These are phyloP conservation scores for Hortiboletus flavorubellus DNA, from an alignment of 768 basidiomycete species.

Conservation along the genomic window DNA sequence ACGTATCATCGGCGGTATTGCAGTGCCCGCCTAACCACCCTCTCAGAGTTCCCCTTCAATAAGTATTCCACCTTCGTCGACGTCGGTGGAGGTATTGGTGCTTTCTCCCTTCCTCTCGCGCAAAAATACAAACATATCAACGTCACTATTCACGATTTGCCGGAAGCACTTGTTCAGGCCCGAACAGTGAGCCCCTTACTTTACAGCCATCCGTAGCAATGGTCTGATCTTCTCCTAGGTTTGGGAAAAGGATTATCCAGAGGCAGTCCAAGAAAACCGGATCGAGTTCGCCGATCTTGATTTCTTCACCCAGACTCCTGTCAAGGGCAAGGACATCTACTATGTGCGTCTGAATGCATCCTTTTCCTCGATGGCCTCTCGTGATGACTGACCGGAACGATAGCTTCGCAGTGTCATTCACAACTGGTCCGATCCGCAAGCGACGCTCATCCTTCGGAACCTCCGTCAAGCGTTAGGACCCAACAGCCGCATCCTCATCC, in stretches of 20 bases:
- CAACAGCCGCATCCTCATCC: slow-evolving; percentile 32
- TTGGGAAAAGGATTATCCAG: slow-evolving; percentile 24
- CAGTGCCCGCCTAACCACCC: not conserved
- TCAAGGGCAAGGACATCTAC: slow-evolving; percentile 29
- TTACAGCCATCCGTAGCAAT: not conserved
- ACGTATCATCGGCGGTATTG: not conserved
- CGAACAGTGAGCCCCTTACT: slow-evolving; percentile 8
- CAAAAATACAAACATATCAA: slow-evolving; percentile 27
- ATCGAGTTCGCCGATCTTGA: slow-evolving; percentile 29
- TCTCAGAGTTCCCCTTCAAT: slow-evolving; percentile 32
- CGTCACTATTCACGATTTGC: slow-evolving; percentile 33
- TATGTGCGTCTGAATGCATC: slow-evolving; percentile 24
- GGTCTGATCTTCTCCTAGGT: slow-evolving; percentile 12
- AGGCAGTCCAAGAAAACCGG: slow-evolving; percentile 22
- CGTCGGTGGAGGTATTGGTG: slow-evolving; percentile 36
- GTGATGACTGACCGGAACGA: not conserved
- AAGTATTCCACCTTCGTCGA: slow-evolving; percentile 31
- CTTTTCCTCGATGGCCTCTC: not conserved
- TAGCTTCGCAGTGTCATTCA: slow-evolving; percentile 29
- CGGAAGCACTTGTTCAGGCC: slow-evolving; percentile 22
- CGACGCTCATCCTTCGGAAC: slow-evolving; percentile 26
- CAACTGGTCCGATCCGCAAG: slow-evolving; percentile 33
- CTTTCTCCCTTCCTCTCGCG: slow-evolving; percentile 29
- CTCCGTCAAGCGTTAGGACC: slow-evolving; percentile 30
- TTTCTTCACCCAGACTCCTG: slow-evolving; percentile 30